Percentiles rank a stretch among this genome's conserved stretches.
Evolutionary conservation across 2,329 filamentous ascomycete genomes (phyloP).

Genomic region (Aspergillus transmontanensis): DNA sequence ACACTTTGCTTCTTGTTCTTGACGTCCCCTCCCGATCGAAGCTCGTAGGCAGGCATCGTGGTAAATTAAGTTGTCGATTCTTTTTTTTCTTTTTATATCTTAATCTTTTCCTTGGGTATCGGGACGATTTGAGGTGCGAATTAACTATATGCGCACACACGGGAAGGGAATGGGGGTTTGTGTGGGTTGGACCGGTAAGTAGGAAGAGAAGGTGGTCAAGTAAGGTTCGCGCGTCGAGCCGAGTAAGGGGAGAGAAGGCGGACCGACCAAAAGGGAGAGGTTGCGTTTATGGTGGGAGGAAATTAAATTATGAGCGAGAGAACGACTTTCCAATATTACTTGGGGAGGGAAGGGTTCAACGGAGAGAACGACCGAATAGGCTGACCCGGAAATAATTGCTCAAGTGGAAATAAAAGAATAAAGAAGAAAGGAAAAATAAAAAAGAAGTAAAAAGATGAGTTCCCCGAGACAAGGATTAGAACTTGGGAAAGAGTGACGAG

Average conservation of each 20-base stretch:
- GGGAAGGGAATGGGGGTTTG: slow-evolving; percentile 6
- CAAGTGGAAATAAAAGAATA: slow-evolving; percentile 18
- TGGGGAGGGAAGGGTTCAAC: background rate
- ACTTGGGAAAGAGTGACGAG: slow-evolving; percentile 19
- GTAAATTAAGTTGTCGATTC: background rate
- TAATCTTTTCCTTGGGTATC: background rate
- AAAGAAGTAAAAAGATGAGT: slow-evolving; percentile 9
- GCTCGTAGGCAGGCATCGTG: slow-evolving; percentile 65
- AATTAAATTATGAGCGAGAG: slow-evolving; percentile 6
- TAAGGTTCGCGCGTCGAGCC: slow-evolving; percentile 15
- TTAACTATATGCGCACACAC: slow-evolving; percentile 36
- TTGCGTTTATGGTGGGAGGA: slow-evolving; percentile 1
- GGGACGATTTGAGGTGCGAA: slow-evolving; percentile 2
- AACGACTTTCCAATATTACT: background rate
- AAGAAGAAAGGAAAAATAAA: slow-evolving; percentile 17
- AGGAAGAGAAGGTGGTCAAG: background rate
- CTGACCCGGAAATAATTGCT: slow-evolving; percentile 1
- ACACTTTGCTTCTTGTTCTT: slow-evolving; percentile 98
- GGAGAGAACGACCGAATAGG: slow-evolving; percentile 13
- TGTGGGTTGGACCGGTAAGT: background rate
- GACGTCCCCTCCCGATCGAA: slow-evolving; percentile 65
- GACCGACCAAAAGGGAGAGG: slow-evolving; percentile 10
- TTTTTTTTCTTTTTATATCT: background rate
- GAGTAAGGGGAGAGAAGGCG: slow-evolving; percentile 6
- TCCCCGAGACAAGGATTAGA: slow-evolving; percentile 5